Percentiles rank a stretch among this genome's conserved stretches.
Conservation (phyloP, 1,139 yeast species). For the Blastobotrys illinoisensis region DNA sequence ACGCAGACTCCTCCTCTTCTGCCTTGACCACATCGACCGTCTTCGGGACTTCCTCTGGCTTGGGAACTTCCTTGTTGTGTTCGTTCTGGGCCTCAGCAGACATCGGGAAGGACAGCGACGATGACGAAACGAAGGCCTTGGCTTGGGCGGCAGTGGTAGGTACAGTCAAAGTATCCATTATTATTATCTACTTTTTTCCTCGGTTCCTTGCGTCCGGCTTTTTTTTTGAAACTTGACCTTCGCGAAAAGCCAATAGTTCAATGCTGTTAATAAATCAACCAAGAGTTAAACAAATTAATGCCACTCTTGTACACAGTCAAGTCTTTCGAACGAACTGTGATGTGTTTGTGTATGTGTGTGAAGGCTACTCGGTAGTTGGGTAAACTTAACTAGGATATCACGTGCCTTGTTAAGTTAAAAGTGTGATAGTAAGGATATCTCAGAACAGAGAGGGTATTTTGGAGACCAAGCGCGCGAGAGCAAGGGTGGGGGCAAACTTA, state of each 20-base stretch:
- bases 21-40: slow-evolving; percentile 17
- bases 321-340: not conserved
- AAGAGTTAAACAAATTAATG: slow-evolving; percentile 28
- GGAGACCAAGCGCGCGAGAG: not conserved
- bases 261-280: not conserved
- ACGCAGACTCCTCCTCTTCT: slow-evolving; percentile 15
- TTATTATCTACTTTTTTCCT: slow-evolving; percentile 10
- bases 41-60: slow-evolving; percentile 5
- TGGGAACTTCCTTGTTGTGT: slow-evolving; percentile 6
- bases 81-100: slow-evolving; percentile 20
- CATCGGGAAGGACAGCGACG: slow-evolving; percentile 58
- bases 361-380: not conserved
- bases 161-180: slow-evolving; percentile 67
- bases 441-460: not conserved
- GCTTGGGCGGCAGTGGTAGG: slow-evolving; percentile 83
- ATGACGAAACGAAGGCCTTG: slow-evolving; percentile 64
- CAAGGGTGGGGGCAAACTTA: slow-evolving; percentile 1
- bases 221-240: too few species aligned
- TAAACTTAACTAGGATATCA: not conserved
- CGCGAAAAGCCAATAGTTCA: not conserved
- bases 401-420: not conserved
- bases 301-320: slow-evolving; percentile 20
- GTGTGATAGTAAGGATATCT: not conserved
- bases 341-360: not conserved
- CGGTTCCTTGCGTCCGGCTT: slow-evolving; percentile 1